phyloP scores from a whole-genome alignment of 257 asterid species.

The Solanum megistacrolobum region DNA sequence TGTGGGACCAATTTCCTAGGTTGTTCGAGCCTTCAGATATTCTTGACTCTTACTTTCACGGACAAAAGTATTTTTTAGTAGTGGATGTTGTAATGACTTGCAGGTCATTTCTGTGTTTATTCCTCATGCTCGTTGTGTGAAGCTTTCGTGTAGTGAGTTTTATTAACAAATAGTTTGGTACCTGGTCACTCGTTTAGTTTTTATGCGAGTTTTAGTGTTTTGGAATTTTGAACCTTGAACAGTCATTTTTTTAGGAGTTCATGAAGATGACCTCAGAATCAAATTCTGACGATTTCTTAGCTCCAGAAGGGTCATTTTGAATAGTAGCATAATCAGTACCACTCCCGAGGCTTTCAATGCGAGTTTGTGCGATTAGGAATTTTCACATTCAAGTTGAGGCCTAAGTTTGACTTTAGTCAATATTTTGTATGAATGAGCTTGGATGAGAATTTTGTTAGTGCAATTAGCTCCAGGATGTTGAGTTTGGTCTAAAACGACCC shows the following conservation, averaged over 20 bases:
- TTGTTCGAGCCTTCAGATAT: too few species aligned
- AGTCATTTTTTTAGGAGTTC: too few species aligned
- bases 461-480: neutral
- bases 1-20: neutral
- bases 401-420: neutral
- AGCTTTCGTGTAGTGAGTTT: too few species aligned
- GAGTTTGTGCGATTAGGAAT: neutral
- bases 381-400: neutral
- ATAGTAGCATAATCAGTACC: neutral
- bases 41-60: too few species aligned
- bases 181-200: neutral
- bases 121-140: too few species aligned
- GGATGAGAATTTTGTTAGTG: neutral
- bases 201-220: neutral
- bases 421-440: too few species aligned
- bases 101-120: too few species aligned
- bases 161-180: too few species aligned
- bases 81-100: too few species aligned
- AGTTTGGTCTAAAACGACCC: neutral
- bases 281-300: neutral
- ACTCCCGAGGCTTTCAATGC: neutral
- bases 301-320: neutral
- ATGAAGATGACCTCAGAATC: neutral
- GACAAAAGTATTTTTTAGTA: too few species aligned
- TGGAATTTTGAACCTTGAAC: neutral